Evolutionary conservation across 1,284 basidiomycete species (phyloP), one percentile per base, ranked within the genome.

Genomic region (Naganishia albida): DNA sequence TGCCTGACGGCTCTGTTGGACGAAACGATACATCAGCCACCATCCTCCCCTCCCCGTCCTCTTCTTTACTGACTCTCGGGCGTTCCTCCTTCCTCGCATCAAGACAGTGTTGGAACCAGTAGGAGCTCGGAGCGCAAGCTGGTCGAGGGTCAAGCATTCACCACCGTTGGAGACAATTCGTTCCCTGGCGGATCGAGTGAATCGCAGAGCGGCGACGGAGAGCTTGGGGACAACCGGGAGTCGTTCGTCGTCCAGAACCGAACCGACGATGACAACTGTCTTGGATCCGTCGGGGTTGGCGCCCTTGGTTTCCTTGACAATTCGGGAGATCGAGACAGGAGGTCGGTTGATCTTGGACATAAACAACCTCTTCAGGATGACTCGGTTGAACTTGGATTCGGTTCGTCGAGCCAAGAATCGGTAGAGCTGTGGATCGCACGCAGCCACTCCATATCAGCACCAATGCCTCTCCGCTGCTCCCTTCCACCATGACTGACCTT

Each of bases 341-440:
- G 96, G 93, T 71, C 93, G 91, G 87, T 99, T 99, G 86, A 86
- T 88, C 85, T 94, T 93, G 62, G 62, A 64, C 82, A 94, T 89
- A 85, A 93, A 99, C 69, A 99, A 88, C 69, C 95, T 90, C 82
- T 89, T 91, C 77, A 99, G 92, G 82, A 99, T 85, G 77, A 88
- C 90, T 88, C 95, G 93, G 91, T 99, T 99, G 85, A 99, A 99
- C 73, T 84, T 83, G 69, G 92, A 87, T 80, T 98, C 92, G 65
- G 96, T 99, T 77, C 96, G 89, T 77, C 96, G 90, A 71, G 95
- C 94, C 71, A 99, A 85, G 88, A 99, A 99, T 77, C 95, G 93
- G 86, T 99, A 99, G 72, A 99, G 87, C 95, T 96, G 50, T 25
- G 13, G 40, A 62, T 20, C n/a, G 13, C 52, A 26, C 25, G 42